Conservation (phyloP, 371 early-diverging fungal species). For the Entomophthora muscae region DNA sequence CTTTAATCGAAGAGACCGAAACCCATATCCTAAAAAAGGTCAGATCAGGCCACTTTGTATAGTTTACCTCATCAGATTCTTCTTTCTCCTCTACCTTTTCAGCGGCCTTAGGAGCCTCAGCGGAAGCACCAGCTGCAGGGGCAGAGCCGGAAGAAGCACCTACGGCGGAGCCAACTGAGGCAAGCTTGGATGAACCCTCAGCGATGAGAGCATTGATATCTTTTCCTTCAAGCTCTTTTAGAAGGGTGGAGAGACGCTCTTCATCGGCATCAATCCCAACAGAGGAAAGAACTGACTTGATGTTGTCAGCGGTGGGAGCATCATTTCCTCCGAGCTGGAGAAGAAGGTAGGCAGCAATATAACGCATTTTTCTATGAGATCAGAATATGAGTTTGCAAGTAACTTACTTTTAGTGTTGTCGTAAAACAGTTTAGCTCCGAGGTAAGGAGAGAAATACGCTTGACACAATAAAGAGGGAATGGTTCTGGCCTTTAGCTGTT, state of each 20-base stretch:
- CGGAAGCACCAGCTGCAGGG: conserved; percentile 24
- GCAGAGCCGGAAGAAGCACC: conserved; percentile 38
- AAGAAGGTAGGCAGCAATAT: conserved; percentile 94
- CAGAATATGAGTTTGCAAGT: neutral
- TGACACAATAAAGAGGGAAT: neutral
- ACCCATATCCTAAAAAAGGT: conserved; percentile 22
- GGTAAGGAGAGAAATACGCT: conserved; percentile 5
- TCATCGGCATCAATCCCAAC: conserved; percentile 85
- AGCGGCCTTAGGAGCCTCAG: conserved; percentile 18
- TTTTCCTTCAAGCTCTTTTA: conserved; percentile 77
- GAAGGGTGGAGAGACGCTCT: conserved; percentile 55
- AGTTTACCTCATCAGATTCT: conserved; percentile 26
- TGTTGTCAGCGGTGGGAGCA: conserved; percentile 59
- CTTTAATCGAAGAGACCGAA: conserved; percentile 37
- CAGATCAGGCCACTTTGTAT: neutral
- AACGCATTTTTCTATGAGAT: conserved; percentile 51
- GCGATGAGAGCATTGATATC: conserved; percentile 55
- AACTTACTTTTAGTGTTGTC: neutral
- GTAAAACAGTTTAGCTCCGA: conserved; percentile 6
- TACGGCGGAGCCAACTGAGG: conserved; percentile 81
- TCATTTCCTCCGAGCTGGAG: conserved; percentile 78
- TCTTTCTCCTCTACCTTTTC: conserved; percentile 31
- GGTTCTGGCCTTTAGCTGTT: neutral
- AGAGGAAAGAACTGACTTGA: conserved; percentile 71
- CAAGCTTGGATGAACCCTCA: conserved; percentile 80